These are phyloP conservation scores for Penicillium alfredii DNA, from an alignment of 495 filamentous ascomycete genomes.

Conservation along the genomic window DNA sequence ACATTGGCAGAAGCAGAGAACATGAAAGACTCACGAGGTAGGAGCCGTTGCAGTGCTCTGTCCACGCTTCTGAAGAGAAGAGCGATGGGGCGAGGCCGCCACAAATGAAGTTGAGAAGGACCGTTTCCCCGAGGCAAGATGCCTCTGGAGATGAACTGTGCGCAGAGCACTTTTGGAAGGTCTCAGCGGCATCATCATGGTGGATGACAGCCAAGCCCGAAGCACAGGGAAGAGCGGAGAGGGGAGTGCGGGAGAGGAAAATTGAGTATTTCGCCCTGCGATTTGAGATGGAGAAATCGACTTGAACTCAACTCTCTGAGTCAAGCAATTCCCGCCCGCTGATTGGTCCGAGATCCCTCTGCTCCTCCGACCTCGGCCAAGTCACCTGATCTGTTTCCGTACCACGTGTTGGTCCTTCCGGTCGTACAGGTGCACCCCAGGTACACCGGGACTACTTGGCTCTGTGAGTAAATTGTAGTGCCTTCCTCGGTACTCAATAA, in stretches of 20 bases:
- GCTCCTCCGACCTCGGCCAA: constrained; percentile 33
- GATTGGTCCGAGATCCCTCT: constrained; percentile 23
- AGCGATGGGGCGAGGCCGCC: constrained; percentile 43
- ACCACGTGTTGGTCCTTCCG: too few species aligned
- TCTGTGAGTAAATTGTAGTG: too few species aligned
- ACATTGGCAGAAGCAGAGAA: background rate
- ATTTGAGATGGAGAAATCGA: constrained; percentile 22
- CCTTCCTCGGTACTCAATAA: too few species aligned
- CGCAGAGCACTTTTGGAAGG: constrained; percentile 45
- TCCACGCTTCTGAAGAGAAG: constrained; percentile 39
- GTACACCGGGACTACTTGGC: too few species aligned
- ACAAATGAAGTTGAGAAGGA: constrained; percentile 38
- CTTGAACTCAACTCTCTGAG: constrained; percentile 20
- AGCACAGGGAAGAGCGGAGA: constrained; percentile 5
- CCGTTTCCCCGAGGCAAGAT: constrained; percentile 33
- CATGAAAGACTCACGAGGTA: constrained; percentile 34
- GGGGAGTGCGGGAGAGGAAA: constrained; percentile 18
- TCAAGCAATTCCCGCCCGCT: constrained; percentile 22
- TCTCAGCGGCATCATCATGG: constrained; percentile 45
- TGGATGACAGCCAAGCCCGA: constrained; percentile 34
- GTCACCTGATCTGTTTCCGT: constrained; percentile 12
- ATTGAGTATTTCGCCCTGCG: constrained; percentile 13
- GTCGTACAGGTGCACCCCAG: too few species aligned
- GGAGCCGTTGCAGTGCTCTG: constrained; percentile 46
- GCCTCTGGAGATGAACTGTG: constrained; percentile 38